These are phyloP conservation scores for Erysimum cheiranthoides DNA, from an alignment of 345 rosid species.

Conservation along the genomic window DNA sequence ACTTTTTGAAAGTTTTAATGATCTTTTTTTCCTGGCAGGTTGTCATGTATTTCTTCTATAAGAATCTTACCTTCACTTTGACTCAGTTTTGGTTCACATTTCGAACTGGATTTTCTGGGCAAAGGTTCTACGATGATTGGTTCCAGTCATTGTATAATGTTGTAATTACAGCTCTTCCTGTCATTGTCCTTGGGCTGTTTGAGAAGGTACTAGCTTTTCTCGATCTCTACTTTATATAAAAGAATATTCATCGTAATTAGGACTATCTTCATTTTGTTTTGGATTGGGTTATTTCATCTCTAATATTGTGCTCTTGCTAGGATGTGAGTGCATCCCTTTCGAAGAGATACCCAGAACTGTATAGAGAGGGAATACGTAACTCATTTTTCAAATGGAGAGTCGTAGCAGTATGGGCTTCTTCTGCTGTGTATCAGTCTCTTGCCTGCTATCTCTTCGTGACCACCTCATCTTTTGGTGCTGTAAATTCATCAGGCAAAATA, in stretches of 20 bases:
- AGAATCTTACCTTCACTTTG: constrained; percentile 94
- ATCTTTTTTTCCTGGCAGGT: constrained; percentile 66
- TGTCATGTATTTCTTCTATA: constrained; percentile 93
- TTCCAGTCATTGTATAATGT: constrained; percentile 94
- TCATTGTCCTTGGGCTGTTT: constrained; percentile 87
- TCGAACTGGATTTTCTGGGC: constrained; percentile 96
- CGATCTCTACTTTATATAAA: not conserved
- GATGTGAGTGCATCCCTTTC: constrained; percentile 96
- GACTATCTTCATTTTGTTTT: not conserved
- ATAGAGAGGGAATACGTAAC: constrained; percentile 85
- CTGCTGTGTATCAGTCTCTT: constrained; percentile 87
- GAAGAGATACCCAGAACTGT: constrained; percentile 90
- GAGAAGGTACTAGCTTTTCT: constrained; percentile 74
- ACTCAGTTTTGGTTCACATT: constrained; percentile 99
- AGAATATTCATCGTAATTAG: no score
- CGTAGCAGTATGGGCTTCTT: constrained; percentile 83
- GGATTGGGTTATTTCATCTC: no score
- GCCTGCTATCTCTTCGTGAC: constrained; percentile 73
- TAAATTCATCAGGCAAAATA: constrained; percentile 74
- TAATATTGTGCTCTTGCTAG: no score
- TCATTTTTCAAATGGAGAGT: constrained; percentile 91
- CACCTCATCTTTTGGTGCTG: constrained; percentile 59
- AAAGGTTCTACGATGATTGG: constrained; percentile 99
- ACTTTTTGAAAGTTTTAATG: no score
- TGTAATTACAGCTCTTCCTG: constrained; percentile 91